Conservation (phyloP, 495 filamentous ascomycete species). For the Penicillium lividum region DNA sequence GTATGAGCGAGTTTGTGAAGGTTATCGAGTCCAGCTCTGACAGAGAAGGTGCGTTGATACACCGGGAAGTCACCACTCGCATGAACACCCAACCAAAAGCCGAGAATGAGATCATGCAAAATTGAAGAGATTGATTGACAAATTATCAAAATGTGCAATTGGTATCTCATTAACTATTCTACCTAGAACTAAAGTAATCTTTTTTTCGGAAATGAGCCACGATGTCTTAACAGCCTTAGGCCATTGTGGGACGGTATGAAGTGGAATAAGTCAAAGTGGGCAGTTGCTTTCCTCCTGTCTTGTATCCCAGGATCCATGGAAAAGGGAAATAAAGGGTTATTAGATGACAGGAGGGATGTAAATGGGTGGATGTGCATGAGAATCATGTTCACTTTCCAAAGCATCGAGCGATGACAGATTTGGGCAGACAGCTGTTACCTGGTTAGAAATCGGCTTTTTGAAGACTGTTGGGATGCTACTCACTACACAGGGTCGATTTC, state of each 20-base stretch:
- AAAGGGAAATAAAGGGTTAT: constrained; percentile 58
- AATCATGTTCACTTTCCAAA: constrained; percentile 35
- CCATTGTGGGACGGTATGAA: constrained; percentile 48
- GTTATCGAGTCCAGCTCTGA: neutral
- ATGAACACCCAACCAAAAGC: neutral
- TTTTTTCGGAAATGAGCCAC: constrained; percentile 32
- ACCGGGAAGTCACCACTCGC: neutral
- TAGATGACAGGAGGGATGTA: constrained; percentile 67
- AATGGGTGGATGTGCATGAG: neutral
- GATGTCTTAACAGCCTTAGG: constrained; percentile 46
- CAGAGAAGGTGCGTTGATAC: neutral
- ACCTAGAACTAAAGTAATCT: constrained; percentile 7
- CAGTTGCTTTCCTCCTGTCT: constrained; percentile 65
- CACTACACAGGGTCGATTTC: constrained; percentile 89
- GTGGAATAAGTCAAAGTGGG: constrained; percentile 51
- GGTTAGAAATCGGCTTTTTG: constrained; percentile 9
- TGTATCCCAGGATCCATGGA: constrained; percentile 67
- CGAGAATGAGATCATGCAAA: neutral
- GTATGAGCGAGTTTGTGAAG: neutral
- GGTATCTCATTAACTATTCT: constrained; percentile 1
- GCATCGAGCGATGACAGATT: constrained; percentile 58
- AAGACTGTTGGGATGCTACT: constrained; percentile 32
- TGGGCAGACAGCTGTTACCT: constrained; percentile 68
- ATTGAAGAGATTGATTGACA: neutral
- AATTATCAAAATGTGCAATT: neutral